Evolutionary conservation across 352 stramenopile genomes (phyloP).

Genomic region (Phytophthora kernoviae): DNA sequence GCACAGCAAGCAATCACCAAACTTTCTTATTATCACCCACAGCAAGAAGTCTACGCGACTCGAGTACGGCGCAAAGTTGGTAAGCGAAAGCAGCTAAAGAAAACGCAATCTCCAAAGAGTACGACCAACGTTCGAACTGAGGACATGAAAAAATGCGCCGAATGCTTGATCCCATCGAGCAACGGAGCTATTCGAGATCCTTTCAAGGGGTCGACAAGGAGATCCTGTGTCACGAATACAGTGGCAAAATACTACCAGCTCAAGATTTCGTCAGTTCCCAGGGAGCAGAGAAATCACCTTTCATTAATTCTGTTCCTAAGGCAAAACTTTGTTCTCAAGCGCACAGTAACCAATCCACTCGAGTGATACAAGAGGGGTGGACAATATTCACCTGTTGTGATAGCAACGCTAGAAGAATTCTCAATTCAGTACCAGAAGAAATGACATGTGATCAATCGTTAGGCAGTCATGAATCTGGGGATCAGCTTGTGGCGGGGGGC

Average conservation of each 20-base stretch:
- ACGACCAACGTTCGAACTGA: not conserved
- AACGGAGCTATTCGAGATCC: conserved; percentile 27
- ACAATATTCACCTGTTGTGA: too few species aligned
- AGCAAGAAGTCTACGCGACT: conserved; percentile 28
- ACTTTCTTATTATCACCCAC: conserved; percentile 44
- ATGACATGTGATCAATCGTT: too few species aligned
- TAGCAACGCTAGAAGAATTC: too few species aligned
- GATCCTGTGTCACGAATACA: not conserved
- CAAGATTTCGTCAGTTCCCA: not conserved
- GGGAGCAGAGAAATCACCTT: too few species aligned
- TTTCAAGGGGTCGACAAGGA: conserved; percentile 9
- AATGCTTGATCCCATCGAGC: conserved; percentile 43
- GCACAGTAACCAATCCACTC: too few species aligned
- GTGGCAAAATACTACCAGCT: not conserved
- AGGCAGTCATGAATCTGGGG: too few species aligned
- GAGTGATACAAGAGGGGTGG: too few species aligned
- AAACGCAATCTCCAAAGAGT: conserved; percentile 5
- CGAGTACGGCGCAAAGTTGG: not conserved
- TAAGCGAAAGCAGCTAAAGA: conserved; percentile 4
- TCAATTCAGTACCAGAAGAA: too few species aligned
- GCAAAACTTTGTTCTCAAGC: too few species aligned
- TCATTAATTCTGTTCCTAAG: too few species aligned
- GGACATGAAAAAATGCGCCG: conserved; percentile 32
- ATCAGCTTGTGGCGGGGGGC: too few species aligned
- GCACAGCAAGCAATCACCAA: conserved; percentile 38